Base-by-base conservation (phyloP, 805 yeast species). In the Nakazawaea laoshanensis region DNA sequence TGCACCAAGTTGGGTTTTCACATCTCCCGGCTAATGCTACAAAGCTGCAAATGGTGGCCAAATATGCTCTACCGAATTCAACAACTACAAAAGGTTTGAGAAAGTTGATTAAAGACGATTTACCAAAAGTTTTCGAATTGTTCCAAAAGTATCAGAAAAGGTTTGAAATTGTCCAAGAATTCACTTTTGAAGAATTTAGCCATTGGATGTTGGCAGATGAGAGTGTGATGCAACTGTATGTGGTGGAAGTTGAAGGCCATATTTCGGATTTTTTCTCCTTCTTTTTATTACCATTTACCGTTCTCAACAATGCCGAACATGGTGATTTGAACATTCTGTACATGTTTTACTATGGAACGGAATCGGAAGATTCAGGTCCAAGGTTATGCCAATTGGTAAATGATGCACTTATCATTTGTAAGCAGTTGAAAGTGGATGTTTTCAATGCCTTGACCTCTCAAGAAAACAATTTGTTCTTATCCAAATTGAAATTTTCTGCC, bases 381-480 rank as follows among this genome's bases (percentile, higher is more conserved):
- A 68, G 96, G 43, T 65, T 92, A 42, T 60, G 56, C 17, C 56
- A 63, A 4, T 61, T 89, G 42, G 67, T 87, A 35, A 63, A 62
- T 30, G 95, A 88, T 47, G 87, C 92, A 1, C 66, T 88, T 36
- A 70, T 89, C 33, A 57, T 84, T 24, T 77, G 95, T 19, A 80
- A 82, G 53, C 53, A 63, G 26, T 57, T 65, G 30, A 68, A 69
- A 17, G 84, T 83, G 47, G 98, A 92, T 52, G 97, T 92, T 3
- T 85, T 89, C 68, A 92, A 92, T 53, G 95, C 96, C 7, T 65
- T 92, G 41, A 76, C 96, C 0, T 67, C 87, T 8, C 95, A 87
- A 59, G 98, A 92, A 51, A 92, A 92, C 54, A 67, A 86, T 11
- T 59, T 82, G 39, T 86, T 92, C 59, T 63, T 92, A 43, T 79